phyloP scores from a whole-genome alignment of 441 rosid genomes.

The Francoa sonchifolia region DNA sequence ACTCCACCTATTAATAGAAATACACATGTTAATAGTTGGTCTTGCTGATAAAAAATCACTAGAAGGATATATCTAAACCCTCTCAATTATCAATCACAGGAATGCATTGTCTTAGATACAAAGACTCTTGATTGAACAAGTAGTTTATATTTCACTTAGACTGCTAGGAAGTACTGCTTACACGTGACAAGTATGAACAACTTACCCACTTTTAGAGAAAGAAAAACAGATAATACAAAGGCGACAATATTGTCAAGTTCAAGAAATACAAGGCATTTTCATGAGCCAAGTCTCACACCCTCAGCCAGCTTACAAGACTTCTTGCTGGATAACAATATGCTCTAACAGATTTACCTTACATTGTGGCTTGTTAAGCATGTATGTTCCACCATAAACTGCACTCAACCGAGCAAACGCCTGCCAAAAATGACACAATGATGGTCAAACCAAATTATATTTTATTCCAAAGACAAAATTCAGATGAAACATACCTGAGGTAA shows the following conservation, averaged over 20 bases:
- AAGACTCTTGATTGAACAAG: too few species aligned
- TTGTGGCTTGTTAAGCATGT: conserved; percentile 72
- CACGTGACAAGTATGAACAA: too few species aligned
- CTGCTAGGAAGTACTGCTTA: too few species aligned
- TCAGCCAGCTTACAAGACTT: neutral
- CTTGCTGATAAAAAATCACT: too few species aligned
- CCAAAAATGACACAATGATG: conserved; percentile 6
- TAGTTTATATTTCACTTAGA: too few species aligned
- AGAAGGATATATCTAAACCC: too few species aligned
- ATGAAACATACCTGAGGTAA: conserved; percentile 44
- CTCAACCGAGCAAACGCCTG: conserved; percentile 69
- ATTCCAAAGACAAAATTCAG: neutral
- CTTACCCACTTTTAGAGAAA: too few species aligned
- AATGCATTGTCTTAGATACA: too few species aligned
- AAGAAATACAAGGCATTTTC: too few species aligned
- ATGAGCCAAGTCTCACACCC: too few species aligned
- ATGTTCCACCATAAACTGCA: conserved; percentile 69
- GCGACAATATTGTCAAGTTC: neutral
- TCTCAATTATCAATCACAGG: too few species aligned
- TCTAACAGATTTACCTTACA: conserved; percentile 35
- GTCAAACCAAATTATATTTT: conserved; percentile 8
- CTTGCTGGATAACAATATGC: neutral
- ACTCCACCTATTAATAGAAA: conserved; percentile 41
- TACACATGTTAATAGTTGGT: too few species aligned
- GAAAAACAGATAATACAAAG: neutral